phyloP scores from a whole-genome alignment of 768 basidiomycete species.

The Russula sp. region DNA sequence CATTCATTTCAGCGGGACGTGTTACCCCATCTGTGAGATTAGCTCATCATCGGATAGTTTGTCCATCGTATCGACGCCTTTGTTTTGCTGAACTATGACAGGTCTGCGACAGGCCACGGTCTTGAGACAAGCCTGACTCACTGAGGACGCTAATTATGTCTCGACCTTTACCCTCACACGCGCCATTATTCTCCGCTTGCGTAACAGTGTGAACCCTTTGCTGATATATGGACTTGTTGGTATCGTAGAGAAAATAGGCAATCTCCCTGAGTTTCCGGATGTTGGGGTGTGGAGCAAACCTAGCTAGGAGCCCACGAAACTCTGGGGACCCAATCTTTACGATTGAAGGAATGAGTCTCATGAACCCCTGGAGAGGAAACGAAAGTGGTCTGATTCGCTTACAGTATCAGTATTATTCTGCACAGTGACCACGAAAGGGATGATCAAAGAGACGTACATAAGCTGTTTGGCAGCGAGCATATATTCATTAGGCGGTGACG shows the following conservation, averaged over 20 bases:
- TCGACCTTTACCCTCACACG: constrained; percentile 4
- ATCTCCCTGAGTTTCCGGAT: constrained; percentile 32
- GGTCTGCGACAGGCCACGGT: not conserved
- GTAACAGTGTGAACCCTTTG: constrained; percentile 1
- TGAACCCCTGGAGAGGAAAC: constrained; percentile 25
- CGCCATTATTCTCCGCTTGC: not conserved
- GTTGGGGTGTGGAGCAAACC: constrained; percentile 23
- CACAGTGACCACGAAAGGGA: not conserved
- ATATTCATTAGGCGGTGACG: constrained; percentile 17
- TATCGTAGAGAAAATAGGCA: constrained; percentile 31
- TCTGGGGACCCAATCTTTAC: constrained; percentile 29
- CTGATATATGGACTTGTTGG: constrained; percentile 21
- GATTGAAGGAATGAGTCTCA: constrained; percentile 24
- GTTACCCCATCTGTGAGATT: constrained; percentile 35
- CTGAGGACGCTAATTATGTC: constrained; percentile 28
- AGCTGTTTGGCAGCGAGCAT: constrained; percentile 27
- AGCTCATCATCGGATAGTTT: constrained; percentile 34
- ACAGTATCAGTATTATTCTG: not conserved
- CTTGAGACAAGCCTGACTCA: not conserved
- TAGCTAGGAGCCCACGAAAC: constrained; percentile 30
- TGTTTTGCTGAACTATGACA: constrained; percentile 32
- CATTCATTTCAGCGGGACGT: not conserved
- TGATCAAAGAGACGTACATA: constrained; percentile 21
- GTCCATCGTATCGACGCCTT: constrained; percentile 27
- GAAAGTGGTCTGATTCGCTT: constrained; percentile 19